phyloP scores from a whole-genome alignment of 257 asterid species.

The Nicotiana knightiana region DNA sequence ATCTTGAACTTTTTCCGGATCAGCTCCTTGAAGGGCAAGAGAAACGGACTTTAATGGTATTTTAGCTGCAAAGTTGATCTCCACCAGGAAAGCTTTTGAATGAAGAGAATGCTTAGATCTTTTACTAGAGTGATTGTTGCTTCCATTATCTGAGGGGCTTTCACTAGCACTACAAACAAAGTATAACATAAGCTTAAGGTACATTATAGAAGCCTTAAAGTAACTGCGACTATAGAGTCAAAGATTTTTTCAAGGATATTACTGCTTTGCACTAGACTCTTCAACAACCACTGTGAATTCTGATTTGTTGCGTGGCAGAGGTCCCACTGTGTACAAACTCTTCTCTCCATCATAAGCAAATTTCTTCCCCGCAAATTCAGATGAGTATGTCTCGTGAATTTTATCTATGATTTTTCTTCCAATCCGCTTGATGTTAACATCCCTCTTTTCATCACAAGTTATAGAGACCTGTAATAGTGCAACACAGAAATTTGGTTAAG shows the following conservation, averaged over 20 bases:
- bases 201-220: background rate
- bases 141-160: conserved; percentile 32
- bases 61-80: conserved; percentile 61
- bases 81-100: conserved; percentile 56
- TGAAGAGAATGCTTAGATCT: conserved; percentile 48
- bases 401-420: conserved; percentile 64
- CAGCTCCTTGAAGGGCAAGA: conserved; percentile 66
- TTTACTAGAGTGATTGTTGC: conserved; percentile 44
- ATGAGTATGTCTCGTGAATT: conserved; percentile 64
- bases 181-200: background rate
- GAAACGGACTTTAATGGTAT: conserved; percentile 54
- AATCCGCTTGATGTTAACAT: conserved; percentile 44
- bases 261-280: conserved; percentile 59
- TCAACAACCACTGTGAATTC: conserved; percentile 65
- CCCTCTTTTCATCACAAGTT: conserved; percentile 39
- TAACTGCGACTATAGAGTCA: conserved; percentile 4
- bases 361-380: conserved; percentile 59
- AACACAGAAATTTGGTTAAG: conserved; percentile 6
- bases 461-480: conserved; percentile 58
- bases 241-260: conserved; percentile 8
- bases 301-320: conserved; percentile 55
- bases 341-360: conserved; percentile 86
- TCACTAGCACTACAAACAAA: conserved; percentile 26
- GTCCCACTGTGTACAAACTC: conserved; percentile 68
- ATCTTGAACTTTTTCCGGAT: conserved; percentile 53